Percentiles rank a stretch among this genome's conserved stretches.
Conservation (phyloP, 164 flowering plant species). For the Tinospora cordifolia region DNA sequence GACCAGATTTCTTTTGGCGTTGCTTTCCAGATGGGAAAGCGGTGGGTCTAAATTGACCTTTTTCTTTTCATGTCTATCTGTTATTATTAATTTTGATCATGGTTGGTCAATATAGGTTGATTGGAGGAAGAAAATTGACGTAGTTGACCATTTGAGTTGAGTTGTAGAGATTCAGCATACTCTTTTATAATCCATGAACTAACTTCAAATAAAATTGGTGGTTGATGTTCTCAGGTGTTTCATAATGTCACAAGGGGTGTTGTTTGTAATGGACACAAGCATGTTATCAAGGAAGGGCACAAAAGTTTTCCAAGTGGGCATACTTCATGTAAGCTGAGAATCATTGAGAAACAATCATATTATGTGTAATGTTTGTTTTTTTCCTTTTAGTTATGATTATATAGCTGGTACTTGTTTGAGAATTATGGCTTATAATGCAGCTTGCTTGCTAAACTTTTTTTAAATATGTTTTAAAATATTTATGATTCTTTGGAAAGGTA, state of each 20-base stretch:
- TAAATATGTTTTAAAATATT: no score
- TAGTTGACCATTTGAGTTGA: no score
- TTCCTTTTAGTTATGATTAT: neutral
- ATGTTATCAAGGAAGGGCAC: conserved; percentile 77
- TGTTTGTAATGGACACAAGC: conserved; percentile 50
- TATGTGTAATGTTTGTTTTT: neutral
- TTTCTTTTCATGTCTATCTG: neutral
- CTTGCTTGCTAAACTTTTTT: no score
- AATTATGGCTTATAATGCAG: neutral
- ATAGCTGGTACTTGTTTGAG: neutral
- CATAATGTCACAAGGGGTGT: conserved; percentile 42
- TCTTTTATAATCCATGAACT: neutral
- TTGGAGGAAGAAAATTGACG: no score
- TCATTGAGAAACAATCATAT: neutral
- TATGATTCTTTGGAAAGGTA: no score
- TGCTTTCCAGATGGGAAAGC: conserved; percentile 79
- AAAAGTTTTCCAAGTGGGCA: conserved; percentile 96
- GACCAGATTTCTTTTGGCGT: conserved; percentile 30
- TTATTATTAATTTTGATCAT: neutral
- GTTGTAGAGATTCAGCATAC: neutral
- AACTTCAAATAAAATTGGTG: neutral
- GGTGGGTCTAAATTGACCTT: conserved; percentile 22
- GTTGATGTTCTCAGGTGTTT: conserved; percentile 30
- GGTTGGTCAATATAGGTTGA: neutral
- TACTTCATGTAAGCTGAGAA: conserved; percentile 62